Evolutionary conservation across 2,329 filamentous ascomycete species (phyloP), one percentile per base, ranked within the genome.

Genomic region (Dendrostoma leiphaemia): DNA sequence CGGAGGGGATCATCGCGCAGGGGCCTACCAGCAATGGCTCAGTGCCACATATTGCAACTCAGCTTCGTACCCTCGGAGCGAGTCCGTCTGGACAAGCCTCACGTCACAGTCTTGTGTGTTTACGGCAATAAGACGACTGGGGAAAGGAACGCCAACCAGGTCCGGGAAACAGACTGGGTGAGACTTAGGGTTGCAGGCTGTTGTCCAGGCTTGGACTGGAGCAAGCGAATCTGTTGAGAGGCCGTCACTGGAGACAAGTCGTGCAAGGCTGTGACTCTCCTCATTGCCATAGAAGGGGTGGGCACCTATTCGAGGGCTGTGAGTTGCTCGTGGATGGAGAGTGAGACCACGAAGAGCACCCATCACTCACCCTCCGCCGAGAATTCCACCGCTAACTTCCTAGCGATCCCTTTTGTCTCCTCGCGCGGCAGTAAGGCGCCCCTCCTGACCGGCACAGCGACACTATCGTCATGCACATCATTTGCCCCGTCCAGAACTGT

Each of bases 11-110:
- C 35, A 34, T 7, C 12, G 13, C 13, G 17, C 26, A 24, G 46
- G 17, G 13, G 41, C 43, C 51, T 53, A 19, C 50, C 51, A 54
- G 45, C 45, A 54, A 17, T 54, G 51, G 24, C 51, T 54, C 8
- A 54, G 45, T 2, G 43, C 38, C 17, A 54, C 3, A 21, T 54
- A 54, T 21, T 32, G 43, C 44, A 37, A 21, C 6, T 21, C 3
- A 19, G 17, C n/a, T 37, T 19, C 34, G 1, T 6, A 9, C 13
- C 17, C 13, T 17, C n/a, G 34, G 17, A 37, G 4, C 6, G 17
- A 21, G n/a, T 15, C 17, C 17, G 34, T 37, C 34, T 37, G n/a
- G 34, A 37, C 17, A 37, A 37, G 34, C 19, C 34, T 6, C 34
- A 37, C 34, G 4, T 37, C 34, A 13, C n/a, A 17, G 34, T 37